phyloP scores from a whole-genome alignment of 2,329 filamentous ascomycete genomes.

The Spiromastix sp. region DNA sequence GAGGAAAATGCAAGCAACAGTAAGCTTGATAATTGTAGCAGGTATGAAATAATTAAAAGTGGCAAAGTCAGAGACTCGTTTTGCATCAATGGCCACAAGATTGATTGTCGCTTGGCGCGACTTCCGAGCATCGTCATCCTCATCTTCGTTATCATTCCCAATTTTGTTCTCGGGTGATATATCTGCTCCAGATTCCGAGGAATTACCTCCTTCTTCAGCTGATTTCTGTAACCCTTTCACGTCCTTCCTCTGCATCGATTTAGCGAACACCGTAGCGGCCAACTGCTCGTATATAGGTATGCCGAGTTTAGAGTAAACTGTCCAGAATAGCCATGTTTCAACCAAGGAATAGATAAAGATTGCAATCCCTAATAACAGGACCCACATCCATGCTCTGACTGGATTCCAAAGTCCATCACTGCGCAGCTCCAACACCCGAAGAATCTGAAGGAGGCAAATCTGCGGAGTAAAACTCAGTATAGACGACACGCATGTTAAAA shows the following conservation, averaged over 20 bases:
- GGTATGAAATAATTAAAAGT: conserved; percentile 56
- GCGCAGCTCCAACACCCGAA: conserved; percentile 53
- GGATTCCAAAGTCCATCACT: conserved; percentile 36
- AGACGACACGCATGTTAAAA: conserved; percentile 44
- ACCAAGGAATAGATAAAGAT: conserved; percentile 48
- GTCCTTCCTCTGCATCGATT: conserved; percentile 67
- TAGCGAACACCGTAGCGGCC: conserved; percentile 63
- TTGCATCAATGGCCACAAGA: conserved; percentile 64
- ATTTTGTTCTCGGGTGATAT: conserved; percentile 22
- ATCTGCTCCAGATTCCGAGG: conserved; percentile 20
- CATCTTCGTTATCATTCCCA: conserved; percentile 20
- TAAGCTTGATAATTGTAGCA: conserved; percentile 51
- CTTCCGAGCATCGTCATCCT: conserved; percentile 41
- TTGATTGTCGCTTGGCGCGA: conserved; percentile 64
- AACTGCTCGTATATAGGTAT: conserved; percentile 61
- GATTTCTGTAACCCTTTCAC: conserved; percentile 48
- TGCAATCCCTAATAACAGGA: conserved; percentile 51
- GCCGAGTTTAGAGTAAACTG: conserved; percentile 51
- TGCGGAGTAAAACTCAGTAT: conserved; percentile 61
- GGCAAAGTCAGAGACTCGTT: conserved; percentile 59
- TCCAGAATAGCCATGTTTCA: conserved; percentile 58
- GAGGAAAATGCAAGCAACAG: conserved; percentile 57
- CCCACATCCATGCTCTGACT: conserved; percentile 55
- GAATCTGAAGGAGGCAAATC: conserved; percentile 55
- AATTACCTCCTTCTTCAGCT: conserved; percentile 16